Percentiles rank a stretch among this genome's conserved stretches.
Evolutionary conservation across 208 protist genomes (phyloP).

Genomic region (Entamoeba invadens): DNA sequence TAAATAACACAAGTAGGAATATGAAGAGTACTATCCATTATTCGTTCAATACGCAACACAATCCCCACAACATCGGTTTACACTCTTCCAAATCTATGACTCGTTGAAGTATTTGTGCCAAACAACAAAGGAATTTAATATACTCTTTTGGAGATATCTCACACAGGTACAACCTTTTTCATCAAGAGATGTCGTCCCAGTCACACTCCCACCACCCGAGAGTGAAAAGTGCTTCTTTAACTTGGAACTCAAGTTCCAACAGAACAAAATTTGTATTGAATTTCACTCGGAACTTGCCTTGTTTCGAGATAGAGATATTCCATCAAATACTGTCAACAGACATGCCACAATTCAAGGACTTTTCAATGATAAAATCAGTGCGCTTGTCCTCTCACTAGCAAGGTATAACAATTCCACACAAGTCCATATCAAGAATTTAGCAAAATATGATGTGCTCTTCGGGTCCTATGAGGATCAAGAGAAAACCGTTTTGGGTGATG

Average conservation of each 20-base stretch:
- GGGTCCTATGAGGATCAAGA: background rate
- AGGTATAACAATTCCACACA: background rate
- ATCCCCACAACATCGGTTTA: background rate
- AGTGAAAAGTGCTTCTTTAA: background rate
- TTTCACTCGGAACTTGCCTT: background rate
- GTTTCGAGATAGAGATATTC: background rate
- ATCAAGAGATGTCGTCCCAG: background rate
- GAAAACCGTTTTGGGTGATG: background rate
- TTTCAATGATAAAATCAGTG: background rate
- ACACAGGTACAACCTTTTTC: background rate
- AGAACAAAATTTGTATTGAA: background rate
- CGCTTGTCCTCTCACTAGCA: background rate
- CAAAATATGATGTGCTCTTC: background rate
- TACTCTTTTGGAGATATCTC: background rate
- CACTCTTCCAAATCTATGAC: background rate
- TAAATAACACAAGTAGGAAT: background rate
- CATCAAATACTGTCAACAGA: background rate
- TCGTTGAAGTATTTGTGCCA: background rate
- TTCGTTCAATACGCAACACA: background rate
- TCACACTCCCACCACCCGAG: background rate
- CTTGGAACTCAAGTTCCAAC: background rate
- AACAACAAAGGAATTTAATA: background rate
- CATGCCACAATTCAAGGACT: background rate
- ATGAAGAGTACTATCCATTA: background rate
- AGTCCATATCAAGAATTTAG: background rate